Conservation (phyloP, 140 eudicot species). For the Senecio squalidus region DNA sequence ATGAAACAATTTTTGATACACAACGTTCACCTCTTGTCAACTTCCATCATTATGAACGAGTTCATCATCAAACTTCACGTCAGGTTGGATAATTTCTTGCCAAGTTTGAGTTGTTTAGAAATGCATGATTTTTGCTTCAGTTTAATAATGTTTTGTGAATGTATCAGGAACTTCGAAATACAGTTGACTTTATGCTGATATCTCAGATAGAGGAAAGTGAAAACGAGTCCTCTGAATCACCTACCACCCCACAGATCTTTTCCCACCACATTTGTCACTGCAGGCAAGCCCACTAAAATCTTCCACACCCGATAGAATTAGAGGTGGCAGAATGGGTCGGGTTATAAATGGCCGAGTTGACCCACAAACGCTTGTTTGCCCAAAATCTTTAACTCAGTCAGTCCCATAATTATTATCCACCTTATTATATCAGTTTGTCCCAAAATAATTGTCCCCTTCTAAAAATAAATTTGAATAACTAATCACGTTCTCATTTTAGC, state of each 20-base stretch:
- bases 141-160: background rate
- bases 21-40: constrained; percentile 49
- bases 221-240: constrained; percentile 22
- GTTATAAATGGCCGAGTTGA: background rate
- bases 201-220: constrained; percentile 38
- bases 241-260: constrained; percentile 35
- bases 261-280: constrained; percentile 80
- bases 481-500: too few species aligned
- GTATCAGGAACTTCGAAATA: constrained; percentile 40
- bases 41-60: constrained; percentile 75
- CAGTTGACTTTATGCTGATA: constrained; percentile 82
- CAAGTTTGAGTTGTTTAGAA: background rate
- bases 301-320: background rate
- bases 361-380: too few species aligned
- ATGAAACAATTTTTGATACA: constrained; percentile 43
- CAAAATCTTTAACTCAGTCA: too few species aligned
- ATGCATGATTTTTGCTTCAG: too few species aligned
- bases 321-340: background rate
- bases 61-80: constrained; percentile 38
- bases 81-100: constrained; percentile 39
- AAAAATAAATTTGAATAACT: too few species aligned
- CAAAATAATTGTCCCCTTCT: too few species aligned
- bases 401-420: too few species aligned
- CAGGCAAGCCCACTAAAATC: constrained; percentile 51
- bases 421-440: too few species aligned